Percentiles rank a stretch among this genome's conserved stretches.
Evolutionary conservation across 306 rosid genomes (phyloP).

Genomic region (Vachellia pachyceras): DNA sequence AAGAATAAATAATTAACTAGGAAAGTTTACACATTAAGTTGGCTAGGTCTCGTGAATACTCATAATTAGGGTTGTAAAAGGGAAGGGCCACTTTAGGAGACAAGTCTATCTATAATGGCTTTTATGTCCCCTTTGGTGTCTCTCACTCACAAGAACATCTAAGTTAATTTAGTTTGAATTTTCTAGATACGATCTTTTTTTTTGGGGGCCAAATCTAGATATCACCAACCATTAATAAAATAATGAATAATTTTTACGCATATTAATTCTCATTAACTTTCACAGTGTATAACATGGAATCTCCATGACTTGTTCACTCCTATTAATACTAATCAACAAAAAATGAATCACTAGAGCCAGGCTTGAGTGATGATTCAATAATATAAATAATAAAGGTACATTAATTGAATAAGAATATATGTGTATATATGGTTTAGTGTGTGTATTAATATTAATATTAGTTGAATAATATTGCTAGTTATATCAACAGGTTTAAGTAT

Average conservation of each 20-base stretch:
- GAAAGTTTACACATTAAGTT: slow-evolving; percentile 4
- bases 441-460: background rate
- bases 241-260: background rate
- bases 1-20: background rate
- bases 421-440: background rate
- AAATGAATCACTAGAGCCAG: too few species aligned
- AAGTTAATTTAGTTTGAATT: background rate
- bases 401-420: background rate
- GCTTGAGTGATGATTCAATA: background rate
- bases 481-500: background rate
- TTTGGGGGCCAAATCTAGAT: too few species aligned
- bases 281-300: background rate
- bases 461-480: background rate
- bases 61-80: slow-evolving; percentile 36
- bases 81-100: slow-evolving; percentile 37
- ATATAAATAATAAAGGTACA: background rate
- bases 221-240: background rate
- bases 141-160: background rate
- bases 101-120: slow-evolving; percentile 21
- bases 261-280: background rate
- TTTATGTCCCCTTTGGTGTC: slow-evolving; percentile 31
- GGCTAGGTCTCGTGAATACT: slow-evolving; percentile 22
- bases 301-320: background rate
- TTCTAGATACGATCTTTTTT: background rate
- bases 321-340: too few species aligned